Evolutionary conservation across 2,329 filamentous ascomycete species (phyloP).

Genomic region (Ophiostoma fasciatum): DNA sequence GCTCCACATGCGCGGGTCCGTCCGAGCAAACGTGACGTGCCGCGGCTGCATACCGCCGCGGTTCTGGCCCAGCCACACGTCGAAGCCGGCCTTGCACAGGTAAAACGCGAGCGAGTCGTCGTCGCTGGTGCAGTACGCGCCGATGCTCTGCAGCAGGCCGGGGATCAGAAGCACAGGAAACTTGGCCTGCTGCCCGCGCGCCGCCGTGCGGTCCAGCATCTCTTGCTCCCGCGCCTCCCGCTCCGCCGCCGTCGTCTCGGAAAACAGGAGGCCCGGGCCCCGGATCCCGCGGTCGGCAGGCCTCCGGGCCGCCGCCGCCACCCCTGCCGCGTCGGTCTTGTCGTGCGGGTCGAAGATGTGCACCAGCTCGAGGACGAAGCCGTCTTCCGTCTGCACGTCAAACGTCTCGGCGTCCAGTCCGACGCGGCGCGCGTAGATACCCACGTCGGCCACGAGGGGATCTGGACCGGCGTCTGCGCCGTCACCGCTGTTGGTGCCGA

Average conservation of each 20-base stretch:
- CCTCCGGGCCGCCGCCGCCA: too few species aligned
- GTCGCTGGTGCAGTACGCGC: constrained; percentile 81
- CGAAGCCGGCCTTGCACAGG: constrained; percentile 80
- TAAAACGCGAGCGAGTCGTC: constrained; percentile 84
- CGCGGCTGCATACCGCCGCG: constrained; percentile 71
- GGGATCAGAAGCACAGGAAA: constrained; percentile 83
- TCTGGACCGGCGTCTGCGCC: constrained; percentile 78
- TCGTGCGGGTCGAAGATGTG: constrained; percentile 78
- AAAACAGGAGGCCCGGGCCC: constrained; percentile 48
- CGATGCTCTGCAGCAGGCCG: constrained; percentile 73
- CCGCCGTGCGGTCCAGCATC: constrained; percentile 11
- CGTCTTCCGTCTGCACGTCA: constrained; percentile 82
- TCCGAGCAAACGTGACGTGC: constrained; percentile 54
- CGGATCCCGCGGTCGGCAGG: constrained; percentile 32
- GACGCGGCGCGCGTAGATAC: constrained; percentile 76
- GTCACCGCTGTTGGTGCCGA: constrained; percentile 5
- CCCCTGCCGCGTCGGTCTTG: constrained; percentile 41
- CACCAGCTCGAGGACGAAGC: constrained; percentile 79
- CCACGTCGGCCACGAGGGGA: constrained; percentile 60
- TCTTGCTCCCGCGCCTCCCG: constrained; percentile 3
- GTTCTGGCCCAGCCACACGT: constrained; percentile 94
- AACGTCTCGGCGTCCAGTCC: constrained; percentile 75
- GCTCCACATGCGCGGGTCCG: constrained; percentile 85
- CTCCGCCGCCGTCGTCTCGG: constrained; percentile 17
- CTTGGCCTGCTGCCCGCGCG: constrained; percentile 36